phyloP scores from a whole-genome alignment of 208 protist genomes.

The Acanthamoeba castellanii region DNA sequence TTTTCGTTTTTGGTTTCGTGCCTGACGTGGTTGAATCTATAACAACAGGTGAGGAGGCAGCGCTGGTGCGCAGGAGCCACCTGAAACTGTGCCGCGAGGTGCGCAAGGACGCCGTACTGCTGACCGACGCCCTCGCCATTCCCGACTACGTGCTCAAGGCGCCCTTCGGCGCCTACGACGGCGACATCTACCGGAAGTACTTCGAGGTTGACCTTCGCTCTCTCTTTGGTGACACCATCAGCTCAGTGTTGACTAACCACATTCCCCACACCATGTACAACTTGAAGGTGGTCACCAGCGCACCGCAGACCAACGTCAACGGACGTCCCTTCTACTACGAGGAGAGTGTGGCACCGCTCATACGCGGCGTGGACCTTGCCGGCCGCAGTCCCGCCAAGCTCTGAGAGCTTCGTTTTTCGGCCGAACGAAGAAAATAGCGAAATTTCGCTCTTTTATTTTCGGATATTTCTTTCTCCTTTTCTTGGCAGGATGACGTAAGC shows the following conservation, averaged over 20 bases:
- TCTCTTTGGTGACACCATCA: no score
- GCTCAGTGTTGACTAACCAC: no score
- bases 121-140: slow-evolving; percentile 40
- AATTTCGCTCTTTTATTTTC: no score
- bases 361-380: not conserved
- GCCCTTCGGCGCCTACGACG: slow-evolving; percentile 53
- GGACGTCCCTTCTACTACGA: slow-evolving; percentile 44
- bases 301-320: slow-evolving; percentile 29
- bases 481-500: no score
- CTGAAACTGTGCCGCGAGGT: slow-evolving; percentile 30
- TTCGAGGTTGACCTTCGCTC: slow-evolving; percentile 10
- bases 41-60: not conserved
- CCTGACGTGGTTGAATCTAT: not conserved
- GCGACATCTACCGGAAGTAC: slow-evolving; percentile 70
- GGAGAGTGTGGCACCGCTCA: slow-evolving; percentile 32
- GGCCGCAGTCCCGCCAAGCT: not conserved
- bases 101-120: slow-evolving; percentile 2
- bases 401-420: not conserved
- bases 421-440: no score
- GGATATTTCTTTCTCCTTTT: no score
- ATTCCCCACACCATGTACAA: no score
- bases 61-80: not conserved
- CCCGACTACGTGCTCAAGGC: slow-evolving; percentile 54
- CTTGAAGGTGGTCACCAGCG: not conserved
- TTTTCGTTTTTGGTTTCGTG: no score